Conservation (phyloP, 2,329 filamentous ascomycete species). For the Saccharata proteae region DNA sequence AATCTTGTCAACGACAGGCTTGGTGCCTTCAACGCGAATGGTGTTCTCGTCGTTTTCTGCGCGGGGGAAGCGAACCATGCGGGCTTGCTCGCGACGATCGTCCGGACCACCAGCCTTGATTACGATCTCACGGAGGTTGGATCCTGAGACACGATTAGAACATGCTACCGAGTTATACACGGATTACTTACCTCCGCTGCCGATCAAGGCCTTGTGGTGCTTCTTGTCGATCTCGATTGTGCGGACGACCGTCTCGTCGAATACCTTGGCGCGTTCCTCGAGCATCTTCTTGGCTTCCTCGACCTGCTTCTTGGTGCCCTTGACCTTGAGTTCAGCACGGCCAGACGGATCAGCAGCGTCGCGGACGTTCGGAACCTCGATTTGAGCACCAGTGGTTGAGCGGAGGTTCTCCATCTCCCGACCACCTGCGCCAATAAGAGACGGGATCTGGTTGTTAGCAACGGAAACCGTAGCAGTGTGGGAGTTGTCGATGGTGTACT, state of each 20-base stretch:
- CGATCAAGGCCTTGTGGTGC: constrained; percentile 83
- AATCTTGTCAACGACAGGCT: constrained; percentile 79
- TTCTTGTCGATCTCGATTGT: constrained; percentile 89
- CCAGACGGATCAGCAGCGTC: constrained; percentile 54
- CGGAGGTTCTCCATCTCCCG: constrained; percentile 84
- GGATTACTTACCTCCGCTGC: constrained; percentile 63
- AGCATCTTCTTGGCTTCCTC: constrained; percentile 84
- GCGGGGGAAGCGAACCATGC: constrained; percentile 90
- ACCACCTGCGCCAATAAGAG: constrained; percentile 81
- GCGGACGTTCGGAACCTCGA: constrained; percentile 76
- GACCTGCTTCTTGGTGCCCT: constrained; percentile 84
- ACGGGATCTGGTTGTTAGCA: constrained; percentile 85
- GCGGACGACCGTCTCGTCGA: constrained; percentile 78
- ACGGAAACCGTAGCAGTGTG: constrained; percentile 69
- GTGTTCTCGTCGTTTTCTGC: constrained; percentile 68
- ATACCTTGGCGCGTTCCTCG: constrained; percentile 72
- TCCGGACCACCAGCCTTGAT: constrained; percentile 79
- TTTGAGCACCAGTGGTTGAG: constrained; percentile 70
- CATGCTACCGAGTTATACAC: too few relatives aligned
- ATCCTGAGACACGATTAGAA: constrained; percentile 50
- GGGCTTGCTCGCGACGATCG: constrained; percentile 69
- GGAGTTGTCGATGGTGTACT: constrained; percentile 84
- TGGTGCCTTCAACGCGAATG: constrained; percentile 81
- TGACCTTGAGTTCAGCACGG: constrained; percentile 76
- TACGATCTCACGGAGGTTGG: constrained; percentile 78